A percentile compares a stretch with the other conserved stretches of the same genome.
Evolutionary conservation across 2,329 filamentous ascomycete genomes (phyloP).

Genomic region (Rutstroemia sp.): DNA sequence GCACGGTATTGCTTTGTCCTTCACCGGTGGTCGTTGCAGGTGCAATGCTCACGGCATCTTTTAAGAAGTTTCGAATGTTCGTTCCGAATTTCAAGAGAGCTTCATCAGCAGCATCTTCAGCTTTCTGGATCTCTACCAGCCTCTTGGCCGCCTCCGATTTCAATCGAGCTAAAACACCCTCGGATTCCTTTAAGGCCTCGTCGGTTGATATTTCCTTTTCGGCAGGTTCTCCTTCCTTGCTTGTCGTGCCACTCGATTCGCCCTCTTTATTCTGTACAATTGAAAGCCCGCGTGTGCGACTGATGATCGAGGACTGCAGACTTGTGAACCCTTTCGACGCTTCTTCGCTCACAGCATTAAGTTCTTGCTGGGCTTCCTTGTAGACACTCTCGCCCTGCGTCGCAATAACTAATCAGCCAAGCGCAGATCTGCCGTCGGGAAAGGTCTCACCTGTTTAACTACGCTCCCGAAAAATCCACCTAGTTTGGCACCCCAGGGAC

Average conservation of each 20-base stretch:
- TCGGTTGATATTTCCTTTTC: slow-evolving; percentile 39
- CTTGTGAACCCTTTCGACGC: slow-evolving; percentile 74
- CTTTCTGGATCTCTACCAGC: slow-evolving; percentile 80
- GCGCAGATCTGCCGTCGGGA: background rate
- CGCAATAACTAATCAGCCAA: background rate
- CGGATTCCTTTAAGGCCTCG: slow-evolving; percentile 41
- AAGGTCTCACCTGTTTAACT: slow-evolving; percentile 69
- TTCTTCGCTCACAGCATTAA: slow-evolving; percentile 70
- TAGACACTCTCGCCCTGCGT: slow-evolving; percentile 70
- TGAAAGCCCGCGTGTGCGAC: slow-evolving; percentile 65
- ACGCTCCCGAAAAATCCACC: slow-evolving; percentile 86
- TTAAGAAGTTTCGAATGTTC: slow-evolving; percentile 82
- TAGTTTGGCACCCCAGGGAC: slow-evolving; percentile 82
- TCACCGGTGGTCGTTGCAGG: slow-evolving; percentile 53
- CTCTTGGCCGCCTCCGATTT: slow-evolving; percentile 71
- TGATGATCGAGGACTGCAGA: slow-evolving; percentile 60
- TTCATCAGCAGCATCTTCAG: slow-evolving; percentile 94
- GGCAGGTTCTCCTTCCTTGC: slow-evolving; percentile 22
- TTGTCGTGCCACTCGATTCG: slow-evolving; percentile 9
- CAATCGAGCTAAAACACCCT: slow-evolving; percentile 69
- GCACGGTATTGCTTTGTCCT: slow-evolving; percentile 51
- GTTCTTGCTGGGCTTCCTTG: slow-evolving; percentile 79
- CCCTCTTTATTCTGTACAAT: slow-evolving; percentile 34
- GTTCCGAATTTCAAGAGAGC: slow-evolving; percentile 85
- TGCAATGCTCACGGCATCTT: slow-evolving; percentile 82